A percentile compares a stretch with the other conserved stretches of the same genome.
These are phyloP conservation scores for Smallanthus sonchifolius DNA, from an alignment of 129 eudicot genomes.

Conservation along the genomic window DNA sequence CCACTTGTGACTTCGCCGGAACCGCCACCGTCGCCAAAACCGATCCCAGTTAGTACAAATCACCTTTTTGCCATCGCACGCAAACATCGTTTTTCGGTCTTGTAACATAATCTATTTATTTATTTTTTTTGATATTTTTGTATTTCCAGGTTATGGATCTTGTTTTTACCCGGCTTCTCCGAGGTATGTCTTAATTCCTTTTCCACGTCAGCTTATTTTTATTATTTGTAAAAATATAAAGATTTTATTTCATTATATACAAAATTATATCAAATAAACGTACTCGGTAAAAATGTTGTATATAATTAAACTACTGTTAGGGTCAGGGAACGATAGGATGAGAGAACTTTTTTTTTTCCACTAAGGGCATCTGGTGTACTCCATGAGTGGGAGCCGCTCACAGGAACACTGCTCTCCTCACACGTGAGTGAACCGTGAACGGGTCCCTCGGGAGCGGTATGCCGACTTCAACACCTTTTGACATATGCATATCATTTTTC, in stretches of 20 bases:
- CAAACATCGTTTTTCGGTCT: neutral
- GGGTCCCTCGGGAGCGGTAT: no score
- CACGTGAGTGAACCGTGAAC: no score
- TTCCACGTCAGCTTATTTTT: neutral
- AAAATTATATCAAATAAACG: neutral
- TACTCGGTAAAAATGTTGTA: no score
- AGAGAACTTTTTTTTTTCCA: no score
- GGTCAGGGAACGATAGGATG: no score
- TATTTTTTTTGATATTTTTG: neutral
- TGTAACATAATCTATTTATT: neutral
- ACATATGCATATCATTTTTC: no score
- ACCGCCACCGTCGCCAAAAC: conserved; percentile 62
- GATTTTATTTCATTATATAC: neutral
- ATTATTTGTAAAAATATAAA: no score
- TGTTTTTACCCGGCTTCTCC: conserved; percentile 72
- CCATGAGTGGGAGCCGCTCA: no score
- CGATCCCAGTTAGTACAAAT: conserved; percentile 52
- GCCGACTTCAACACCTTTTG: no score
- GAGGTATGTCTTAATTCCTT: conserved; percentile 20
- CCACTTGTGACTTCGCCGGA: conserved; percentile 60
- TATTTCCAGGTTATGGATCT: conserved; percentile 66
- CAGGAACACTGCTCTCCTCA: no score
- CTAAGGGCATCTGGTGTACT: no score
- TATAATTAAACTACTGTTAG: no score
- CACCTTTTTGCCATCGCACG: neutral